These are phyloP conservation scores for Coemansia sp. DNA, from an alignment of 192 early-diverging fungal species.

Conservation along the genomic window DNA sequence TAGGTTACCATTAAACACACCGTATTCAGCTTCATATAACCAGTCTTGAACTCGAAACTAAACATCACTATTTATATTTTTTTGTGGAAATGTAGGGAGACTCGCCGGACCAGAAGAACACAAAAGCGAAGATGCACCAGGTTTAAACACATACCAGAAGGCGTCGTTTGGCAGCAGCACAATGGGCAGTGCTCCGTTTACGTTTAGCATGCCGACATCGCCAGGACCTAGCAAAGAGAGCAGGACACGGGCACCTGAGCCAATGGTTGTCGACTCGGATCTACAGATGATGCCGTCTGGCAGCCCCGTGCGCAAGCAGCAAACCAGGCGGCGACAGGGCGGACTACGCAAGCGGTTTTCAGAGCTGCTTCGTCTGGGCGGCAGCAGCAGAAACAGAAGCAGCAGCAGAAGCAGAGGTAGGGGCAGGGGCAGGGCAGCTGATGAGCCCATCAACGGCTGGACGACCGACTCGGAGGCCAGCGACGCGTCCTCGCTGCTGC, in stretches of 20 bases:
- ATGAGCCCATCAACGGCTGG: background rate
- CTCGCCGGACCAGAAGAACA: no score
- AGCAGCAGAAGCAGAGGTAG: background rate
- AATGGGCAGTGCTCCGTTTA: slow-evolving; percentile 31
- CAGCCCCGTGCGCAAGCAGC: slow-evolving; percentile 23
- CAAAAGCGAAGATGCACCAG: background rate
- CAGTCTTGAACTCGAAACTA: no score
- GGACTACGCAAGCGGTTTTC: background rate
- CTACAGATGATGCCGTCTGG: slow-evolving; percentile 28
- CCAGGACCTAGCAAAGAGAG: background rate
- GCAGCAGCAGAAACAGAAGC: slow-evolving; percentile 7
- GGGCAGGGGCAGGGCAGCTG: no score
- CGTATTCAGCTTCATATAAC: no score
- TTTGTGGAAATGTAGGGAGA: background rate
- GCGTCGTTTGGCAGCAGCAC: background rate
- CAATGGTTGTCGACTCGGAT: slow-evolving; percentile 22
- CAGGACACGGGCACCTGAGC: slow-evolving; percentile 1
- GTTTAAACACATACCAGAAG: no score
- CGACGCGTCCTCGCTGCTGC: slow-evolving; percentile 14
- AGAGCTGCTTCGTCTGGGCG: slow-evolving; percentile 3
- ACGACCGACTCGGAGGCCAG: slow-evolving; percentile 12
- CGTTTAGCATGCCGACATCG: slow-evolving; percentile 33
- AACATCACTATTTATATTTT: background rate
- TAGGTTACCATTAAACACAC: background rate
- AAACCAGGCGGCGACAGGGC: slow-evolving; percentile 14